Evolutionary conservation across 2,329 filamentous ascomycete genomes (phyloP).

Genomic region (Pyrenophora teres): DNA sequence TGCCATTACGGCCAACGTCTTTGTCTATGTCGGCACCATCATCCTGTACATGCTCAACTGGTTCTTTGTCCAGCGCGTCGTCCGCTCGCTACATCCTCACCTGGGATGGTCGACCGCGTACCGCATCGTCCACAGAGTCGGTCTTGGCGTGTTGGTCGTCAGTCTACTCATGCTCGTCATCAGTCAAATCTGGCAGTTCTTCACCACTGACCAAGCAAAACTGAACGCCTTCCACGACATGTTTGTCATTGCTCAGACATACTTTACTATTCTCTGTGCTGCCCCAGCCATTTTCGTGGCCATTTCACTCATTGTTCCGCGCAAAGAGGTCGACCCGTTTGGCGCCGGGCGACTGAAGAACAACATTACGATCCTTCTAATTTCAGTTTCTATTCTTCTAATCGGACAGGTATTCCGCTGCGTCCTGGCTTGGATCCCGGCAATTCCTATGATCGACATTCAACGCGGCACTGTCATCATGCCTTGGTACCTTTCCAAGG

Average conservation of each 20-base stretch:
- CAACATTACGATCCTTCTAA: slow-evolving; percentile 69
- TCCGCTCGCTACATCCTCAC: slow-evolving; percentile 72
- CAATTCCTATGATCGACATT: slow-evolving; percentile 50
- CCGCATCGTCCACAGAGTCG: slow-evolving; percentile 53
- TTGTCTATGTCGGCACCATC: slow-evolving; percentile 74
- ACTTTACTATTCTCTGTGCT: slow-evolving; percentile 68
- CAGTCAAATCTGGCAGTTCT: slow-evolving; percentile 67
- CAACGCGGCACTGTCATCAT: slow-evolving; percentile 46
- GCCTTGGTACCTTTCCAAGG: slow-evolving; percentile 73
- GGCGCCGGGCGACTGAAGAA: slow-evolving; percentile 69
- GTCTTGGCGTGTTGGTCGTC: slow-evolving; percentile 60
- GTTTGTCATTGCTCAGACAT: slow-evolving; percentile 67
- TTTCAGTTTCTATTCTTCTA: slow-evolving; percentile 63
- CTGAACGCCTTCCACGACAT: slow-evolving; percentile 63
- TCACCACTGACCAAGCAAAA: slow-evolving; percentile 62
- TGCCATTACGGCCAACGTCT: slow-evolving; percentile 66
- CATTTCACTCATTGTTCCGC: slow-evolving; percentile 54
- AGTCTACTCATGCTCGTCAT: slow-evolving; percentile 70
- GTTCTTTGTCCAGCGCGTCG: slow-evolving; percentile 74
- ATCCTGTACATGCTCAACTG: slow-evolving; percentile 81
- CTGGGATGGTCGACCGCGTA: slow-evolving; percentile 69
- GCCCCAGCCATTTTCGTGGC: slow-evolving; percentile 65
- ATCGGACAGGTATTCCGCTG: slow-evolving; percentile 73
- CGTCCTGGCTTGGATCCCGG: slow-evolving; percentile 60
- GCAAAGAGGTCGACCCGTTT: slow-evolving; percentile 60